Evolutionary conservation across 164 flowering plant species (phyloP), one percentile per base, ranked within the genome.

Genomic region (grape (Vitis vinifera)): DNA sequence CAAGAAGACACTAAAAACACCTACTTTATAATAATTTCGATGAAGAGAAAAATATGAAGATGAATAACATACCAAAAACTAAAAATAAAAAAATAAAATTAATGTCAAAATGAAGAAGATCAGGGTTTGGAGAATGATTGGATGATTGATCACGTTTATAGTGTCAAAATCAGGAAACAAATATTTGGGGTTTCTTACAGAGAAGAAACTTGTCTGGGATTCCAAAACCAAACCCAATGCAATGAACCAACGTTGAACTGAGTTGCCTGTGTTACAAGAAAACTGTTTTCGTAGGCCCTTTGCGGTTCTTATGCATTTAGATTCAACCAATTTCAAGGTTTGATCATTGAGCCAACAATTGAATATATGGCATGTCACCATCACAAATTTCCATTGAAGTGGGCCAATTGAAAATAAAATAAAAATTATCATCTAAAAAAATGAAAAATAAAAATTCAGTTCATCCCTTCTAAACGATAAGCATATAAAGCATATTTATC

Each of bases 11-110:
- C 44, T 37, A 37, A 37, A 37, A 37, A 37, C 44, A 0, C 44
- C 44, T 37, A 6, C 44, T 37, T 37, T 37, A 37, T 37, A 37
- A 37, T 37, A 37, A 37, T 3, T 37, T 37, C 7, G 27, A 59
- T 0, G 37, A 27, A 50, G 17, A 16, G 27, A 37, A 48, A 11
- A 14, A 4, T 19, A 31, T 55, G 5, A 59, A n/a, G 11, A 17
- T n/a, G 48, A 17, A 48, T 8, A 47, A 62, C 68, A 57, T 65
- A 55, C 74, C 68, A 51, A 55, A 59, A 62, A 71, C 27, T 55
- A 53, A 59, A 49, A 31, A 61, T 4, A 7, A 55, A 11, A 27
- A 53, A 31, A 8, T 4, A 12, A 14, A 50, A 44, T 17, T 23
- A 51, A 23, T 23, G 27, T 23, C 27, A 23, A 23, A 23, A 23